phyloP scores from a whole-genome alignment of 495 filamentous ascomycete species.

The Annulohypoxylon bovei region DNA sequence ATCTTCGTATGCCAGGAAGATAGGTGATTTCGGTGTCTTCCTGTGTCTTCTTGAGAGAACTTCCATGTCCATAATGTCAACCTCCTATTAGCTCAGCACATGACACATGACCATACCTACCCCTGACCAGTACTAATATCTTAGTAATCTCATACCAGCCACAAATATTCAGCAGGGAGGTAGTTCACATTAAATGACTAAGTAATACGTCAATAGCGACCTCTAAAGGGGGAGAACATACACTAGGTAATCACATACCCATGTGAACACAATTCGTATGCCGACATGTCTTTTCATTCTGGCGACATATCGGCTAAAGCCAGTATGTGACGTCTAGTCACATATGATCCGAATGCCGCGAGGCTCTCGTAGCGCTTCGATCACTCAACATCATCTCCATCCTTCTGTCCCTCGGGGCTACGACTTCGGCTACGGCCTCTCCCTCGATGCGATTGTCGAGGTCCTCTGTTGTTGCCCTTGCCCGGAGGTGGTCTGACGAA shows the following conservation, averaged over 20 bases:
- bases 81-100: background rate
- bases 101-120: background rate
- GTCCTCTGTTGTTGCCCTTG: constrained; percentile 64
- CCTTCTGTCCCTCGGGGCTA: constrained; percentile 52
- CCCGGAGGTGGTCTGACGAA: constrained; percentile 93
- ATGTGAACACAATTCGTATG: constrained; percentile 33
- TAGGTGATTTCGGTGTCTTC: background rate
- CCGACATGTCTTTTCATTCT: constrained; percentile 50
- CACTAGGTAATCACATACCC: constrained; percentile 45
- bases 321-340: constrained; percentile 24
- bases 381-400: constrained; percentile 44
- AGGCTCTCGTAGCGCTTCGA: background rate
- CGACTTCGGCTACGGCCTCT: constrained; percentile 58
- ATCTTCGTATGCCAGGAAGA: background rate
- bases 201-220: constrained; percentile 8
- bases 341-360: background rate
- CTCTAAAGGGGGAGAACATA: background rate
- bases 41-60: no score
- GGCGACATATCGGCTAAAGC: constrained; percentile 52
- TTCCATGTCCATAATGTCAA: background rate
- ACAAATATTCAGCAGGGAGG: background rate
- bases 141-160: background rate
- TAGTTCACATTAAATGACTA: constrained; percentile 13
- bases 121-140: background rate
- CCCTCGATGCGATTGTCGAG: constrained; percentile 57